Evolutionary conservation across 2,329 filamentous ascomycete species (phyloP).

Genomic region (Aspergillus pseudoviridinutans): DNA sequence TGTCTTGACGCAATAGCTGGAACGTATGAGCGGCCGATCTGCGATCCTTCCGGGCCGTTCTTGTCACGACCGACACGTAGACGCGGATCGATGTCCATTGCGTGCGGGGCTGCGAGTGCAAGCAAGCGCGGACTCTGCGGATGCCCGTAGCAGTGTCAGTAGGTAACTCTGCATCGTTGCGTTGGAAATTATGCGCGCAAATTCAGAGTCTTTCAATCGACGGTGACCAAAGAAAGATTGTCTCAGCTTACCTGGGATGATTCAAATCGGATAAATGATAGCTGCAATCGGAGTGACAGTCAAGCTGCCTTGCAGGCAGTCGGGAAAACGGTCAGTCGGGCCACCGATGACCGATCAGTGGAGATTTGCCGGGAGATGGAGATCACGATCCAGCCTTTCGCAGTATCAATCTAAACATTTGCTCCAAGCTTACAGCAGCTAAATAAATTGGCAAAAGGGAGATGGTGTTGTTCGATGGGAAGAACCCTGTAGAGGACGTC

Average conservation of each 20-base stretch:
- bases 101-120: background rate
- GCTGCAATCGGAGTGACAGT: background rate
- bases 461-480: background rate
- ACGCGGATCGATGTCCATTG: constrained; percentile 34
- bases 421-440: background rate
- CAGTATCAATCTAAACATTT: background rate
- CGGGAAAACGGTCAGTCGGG: constrained; percentile 6
- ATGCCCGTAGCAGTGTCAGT: background rate
- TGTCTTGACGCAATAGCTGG: constrained; percentile 8
- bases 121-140: background rate
- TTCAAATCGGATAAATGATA: background rate
- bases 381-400: background rate
- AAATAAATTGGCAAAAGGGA: background rate
- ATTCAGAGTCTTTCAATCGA: background rate
- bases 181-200: background rate
- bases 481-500: background rate
- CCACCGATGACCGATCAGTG: constrained; percentile 4
- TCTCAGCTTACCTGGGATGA: background rate
- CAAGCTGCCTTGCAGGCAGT: background rate
- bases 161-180: background rate
- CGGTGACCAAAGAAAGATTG: background rate
- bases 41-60: constrained; percentile 9
- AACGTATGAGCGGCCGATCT: constrained; percentile 6
- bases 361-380: background rate
- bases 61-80: constrained; percentile 20